Conservation (phyloP, 805 yeast species). For the Groenewaldozyma salmanticensis region DNA sequence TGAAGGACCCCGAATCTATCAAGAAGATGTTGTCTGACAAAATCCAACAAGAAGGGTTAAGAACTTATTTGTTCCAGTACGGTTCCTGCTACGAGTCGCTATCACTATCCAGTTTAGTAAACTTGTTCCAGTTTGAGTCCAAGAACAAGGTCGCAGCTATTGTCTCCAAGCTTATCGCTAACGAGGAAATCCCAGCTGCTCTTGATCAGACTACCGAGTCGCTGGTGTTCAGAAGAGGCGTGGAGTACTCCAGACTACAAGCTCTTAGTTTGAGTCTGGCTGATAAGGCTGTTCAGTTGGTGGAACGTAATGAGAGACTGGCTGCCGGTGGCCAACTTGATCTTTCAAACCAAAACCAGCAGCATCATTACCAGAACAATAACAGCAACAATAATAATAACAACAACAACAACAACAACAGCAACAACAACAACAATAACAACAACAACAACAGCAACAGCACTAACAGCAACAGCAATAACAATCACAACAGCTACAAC, state of each 20-base stretch:
- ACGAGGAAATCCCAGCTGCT: constrained; percentile 67
- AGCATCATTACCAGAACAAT: not conserved
- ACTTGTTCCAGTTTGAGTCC: constrained; percentile 50
- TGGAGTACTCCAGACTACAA: constrained; percentile 76
- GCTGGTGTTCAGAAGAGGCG: constrained; percentile 63
- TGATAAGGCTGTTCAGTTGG: constrained; percentile 66
- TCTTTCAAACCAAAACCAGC: not conserved
- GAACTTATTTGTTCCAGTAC: constrained; percentile 86
- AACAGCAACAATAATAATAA: not conserved
- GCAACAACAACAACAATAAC: not conserved
- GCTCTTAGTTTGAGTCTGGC: constrained; percentile 77
- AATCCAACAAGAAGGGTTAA: constrained; percentile 81
- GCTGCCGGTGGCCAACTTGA: constrained; percentile 55
- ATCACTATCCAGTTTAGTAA: constrained; percentile 54
- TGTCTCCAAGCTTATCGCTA: constrained; percentile 64
- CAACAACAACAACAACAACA: constrained; percentile 1
- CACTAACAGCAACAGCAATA: constrained; percentile 4
- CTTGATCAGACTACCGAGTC: constrained; percentile 57
- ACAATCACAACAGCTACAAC: too few species aligned
- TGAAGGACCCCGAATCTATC: constrained; percentile 58
- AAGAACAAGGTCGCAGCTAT: constrained; percentile 48
- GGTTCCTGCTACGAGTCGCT: constrained; percentile 67
- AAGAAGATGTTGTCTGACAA: constrained; percentile 60
- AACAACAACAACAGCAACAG: constrained; percentile 4
- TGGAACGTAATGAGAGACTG: constrained; percentile 78